Base-by-base conservation (phyloP, 2,329 filamentous ascomycete species). In the Pseudogymnoascus sp. region DNA sequence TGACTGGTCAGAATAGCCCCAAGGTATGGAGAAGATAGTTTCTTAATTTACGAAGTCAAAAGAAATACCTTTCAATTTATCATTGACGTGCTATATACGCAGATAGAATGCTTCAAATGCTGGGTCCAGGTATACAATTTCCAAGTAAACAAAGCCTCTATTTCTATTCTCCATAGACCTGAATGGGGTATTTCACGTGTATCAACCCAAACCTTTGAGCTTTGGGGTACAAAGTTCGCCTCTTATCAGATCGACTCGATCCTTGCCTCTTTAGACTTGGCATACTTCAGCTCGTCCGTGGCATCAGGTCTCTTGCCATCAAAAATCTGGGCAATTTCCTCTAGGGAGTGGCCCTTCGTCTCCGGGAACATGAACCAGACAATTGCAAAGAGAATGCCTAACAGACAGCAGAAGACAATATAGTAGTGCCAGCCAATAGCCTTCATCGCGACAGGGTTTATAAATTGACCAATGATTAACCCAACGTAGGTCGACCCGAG, bases 261-360 rank as follows among this genome's bases (percentile, higher is more conserved):
- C 88, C 81, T 4, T 91, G 92, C 76, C 89, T 89, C 1, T 79
- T 78, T 61, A 79, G 79, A 16, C 72, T 33, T 33, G 31, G 31
- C 9, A 33, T 33, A 33, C 31, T 87, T 2, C 81, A 87, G 69
- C 86, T 91, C 69, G 90, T 88, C 64, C 89, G 89, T 1, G 83
- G 87, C 0, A 91, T 87, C 75, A 5, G 33, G 33, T 37, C 33
- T 37, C 33, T 37, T 37, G 33, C 64, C 71, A 3, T 73, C 72
- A 12, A 74, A 75, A 1, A 74, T 63, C 2, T 65, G 66, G 4
- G 65, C 66, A 23, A 74, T 71, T 61, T 75, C 70, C 59, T 75
- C 72, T 3, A 74, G 63, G 0, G 67, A 70, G 2, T 68, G 64
- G 0, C 71, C 72, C 60, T 72, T 73, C 0, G 73, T 75, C 65